Base-by-base conservation (phyloP, 2,329 filamentous ascomycete species). In the Ceratocystiopsis minuta region DNA sequence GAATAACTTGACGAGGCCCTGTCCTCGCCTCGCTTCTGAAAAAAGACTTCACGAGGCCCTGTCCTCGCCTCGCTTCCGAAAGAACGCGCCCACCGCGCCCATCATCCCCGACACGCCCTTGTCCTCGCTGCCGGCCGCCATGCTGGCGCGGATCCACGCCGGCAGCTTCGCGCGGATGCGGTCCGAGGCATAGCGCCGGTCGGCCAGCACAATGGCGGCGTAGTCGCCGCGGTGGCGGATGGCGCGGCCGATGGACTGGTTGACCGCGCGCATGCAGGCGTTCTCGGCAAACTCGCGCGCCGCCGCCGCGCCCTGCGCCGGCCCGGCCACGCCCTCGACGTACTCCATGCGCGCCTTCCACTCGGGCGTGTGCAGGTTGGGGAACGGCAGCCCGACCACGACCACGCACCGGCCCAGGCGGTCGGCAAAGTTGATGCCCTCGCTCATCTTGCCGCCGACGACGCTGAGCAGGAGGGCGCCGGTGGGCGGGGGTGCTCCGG, bases 341-440 rank as follows among this genome's bases (percentile, higher is more conserved):
- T 95, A 87, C 54, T 84, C 77, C 54, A 90, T 76, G 57, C 88
- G 88, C 0, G 88, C 85, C 57, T 84, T 86, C 88, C 88, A 96
- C 53, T 95, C 85, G 1, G 86, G 78, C 11, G 81, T 85, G 50
- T 82, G 75, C 41, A 86, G 77, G 51, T 96, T 98, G 0, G 90
- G 86, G 51, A 92, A 98, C 0, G 90, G 90, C 4, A 98, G 64
- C 0, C 90, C 90, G 14, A 96, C 74, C n/a, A 96, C 80, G 14
- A 93, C 65, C 10, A 98, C 86, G 42, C 83, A 88, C 20, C 90
- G 78, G 1, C 90, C 90, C 0, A 98, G 74, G 3, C 71, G 68
- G 60, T 98, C 87, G 0, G 84, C 88, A 62, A 98, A 98, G 60
- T 98, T 98, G 63, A 98, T 98, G 49, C 90, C 90, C 60, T 98